These are phyloP conservation scores for Trematosphaeria pertusa DNA, from an alignment of 2,329 filamentous ascomycete genomes.

Conservation along the genomic window DNA sequence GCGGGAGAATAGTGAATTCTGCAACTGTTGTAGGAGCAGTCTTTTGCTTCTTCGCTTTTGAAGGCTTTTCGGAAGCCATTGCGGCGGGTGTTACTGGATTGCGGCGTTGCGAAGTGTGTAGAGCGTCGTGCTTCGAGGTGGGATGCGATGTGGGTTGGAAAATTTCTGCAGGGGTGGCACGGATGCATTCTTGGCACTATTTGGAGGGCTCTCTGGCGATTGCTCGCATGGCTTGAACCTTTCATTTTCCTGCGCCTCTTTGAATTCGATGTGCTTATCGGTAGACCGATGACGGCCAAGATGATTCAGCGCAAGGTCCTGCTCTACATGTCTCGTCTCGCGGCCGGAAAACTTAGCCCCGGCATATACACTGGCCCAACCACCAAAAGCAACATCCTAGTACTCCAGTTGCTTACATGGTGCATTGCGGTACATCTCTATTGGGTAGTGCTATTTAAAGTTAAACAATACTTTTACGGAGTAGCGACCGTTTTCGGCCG, in stretches of 20 bases:
- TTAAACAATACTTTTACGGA: slow-evolving; percentile 11
- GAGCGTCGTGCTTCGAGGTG: slow-evolving; percentile 2
- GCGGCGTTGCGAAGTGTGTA: background rate
- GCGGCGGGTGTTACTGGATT: slow-evolving; percentile 1
- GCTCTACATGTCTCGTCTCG: no score
- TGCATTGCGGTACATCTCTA: no score
- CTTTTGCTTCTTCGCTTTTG: slow-evolving; percentile 23
- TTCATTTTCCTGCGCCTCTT: no score
- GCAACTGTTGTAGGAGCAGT: slow-evolving; percentile 48
- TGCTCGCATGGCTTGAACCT: no score
- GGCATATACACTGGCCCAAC: no score
- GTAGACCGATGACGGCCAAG: no score
- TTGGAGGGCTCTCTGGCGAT: background rate
- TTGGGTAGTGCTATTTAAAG: no score
- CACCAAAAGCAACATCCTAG: no score
- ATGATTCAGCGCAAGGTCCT: no score
- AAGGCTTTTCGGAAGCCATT: slow-evolving; percentile 27
- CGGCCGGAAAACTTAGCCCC: no score
- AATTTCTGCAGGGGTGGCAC: slow-evolving; percentile 45
- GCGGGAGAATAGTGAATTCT: slow-evolving; percentile 73
- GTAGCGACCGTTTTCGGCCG: background rate
- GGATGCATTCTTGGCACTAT: slow-evolving; percentile 21
- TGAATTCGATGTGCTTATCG: no score
- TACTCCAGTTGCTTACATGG: no score
- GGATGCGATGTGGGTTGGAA: slow-evolving; percentile 27